These are phyloP conservation scores for Cryphonectria radicalis DNA, from an alignment of 2,329 filamentous ascomycete species.

Conservation along the genomic window DNA sequence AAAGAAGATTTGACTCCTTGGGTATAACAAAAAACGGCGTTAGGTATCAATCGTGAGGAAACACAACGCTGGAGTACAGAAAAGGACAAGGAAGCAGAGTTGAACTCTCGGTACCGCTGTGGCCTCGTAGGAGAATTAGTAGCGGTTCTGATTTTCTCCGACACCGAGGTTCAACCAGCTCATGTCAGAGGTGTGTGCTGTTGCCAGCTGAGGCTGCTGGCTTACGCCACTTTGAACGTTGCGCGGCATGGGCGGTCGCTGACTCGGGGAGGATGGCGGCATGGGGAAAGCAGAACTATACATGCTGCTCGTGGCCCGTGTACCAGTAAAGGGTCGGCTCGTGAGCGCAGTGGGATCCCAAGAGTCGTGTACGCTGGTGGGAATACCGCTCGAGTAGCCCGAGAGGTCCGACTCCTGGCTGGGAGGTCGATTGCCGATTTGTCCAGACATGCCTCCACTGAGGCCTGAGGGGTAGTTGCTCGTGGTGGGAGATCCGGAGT, in stretches of 20 bases:
- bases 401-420: slow-evolving; percentile 54
- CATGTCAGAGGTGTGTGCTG: slow-evolving; percentile 66
- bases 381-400: slow-evolving; percentile 67
- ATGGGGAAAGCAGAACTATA: slow-evolving; percentile 52
- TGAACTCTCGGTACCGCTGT: not conserved
- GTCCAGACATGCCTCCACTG: slow-evolving; percentile 62
- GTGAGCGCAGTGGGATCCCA: slow-evolving; percentile 54
- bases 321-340: slow-evolving; percentile 53
- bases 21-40: slow-evolving; percentile 19
- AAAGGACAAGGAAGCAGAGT: slow-evolving; percentile 2
- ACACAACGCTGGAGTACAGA: slow-evolving; percentile 10
- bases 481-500: slow-evolving; percentile 71
- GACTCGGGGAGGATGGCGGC: slow-evolving; percentile 39
- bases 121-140: slow-evolving; percentile 12
- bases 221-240: slow-evolving; percentile 44
- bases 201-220: slow-evolving; percentile 55
- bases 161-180: slow-evolving; percentile 78
- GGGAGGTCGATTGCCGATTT: slow-evolving; percentile 59
- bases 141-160: slow-evolving; percentile 38
- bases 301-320: slow-evolving; percentile 56
- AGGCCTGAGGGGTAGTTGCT: slow-evolving; percentile 59
- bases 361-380: slow-evolving; percentile 63
- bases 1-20: slow-evolving; percentile 9
- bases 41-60: slow-evolving; percentile 24
- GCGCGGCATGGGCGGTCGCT: slow-evolving; percentile 37